phyloP scores from a whole-genome alignment of 495 filamentous ascomycete genomes.

The Penicillium lagena region DNA sequence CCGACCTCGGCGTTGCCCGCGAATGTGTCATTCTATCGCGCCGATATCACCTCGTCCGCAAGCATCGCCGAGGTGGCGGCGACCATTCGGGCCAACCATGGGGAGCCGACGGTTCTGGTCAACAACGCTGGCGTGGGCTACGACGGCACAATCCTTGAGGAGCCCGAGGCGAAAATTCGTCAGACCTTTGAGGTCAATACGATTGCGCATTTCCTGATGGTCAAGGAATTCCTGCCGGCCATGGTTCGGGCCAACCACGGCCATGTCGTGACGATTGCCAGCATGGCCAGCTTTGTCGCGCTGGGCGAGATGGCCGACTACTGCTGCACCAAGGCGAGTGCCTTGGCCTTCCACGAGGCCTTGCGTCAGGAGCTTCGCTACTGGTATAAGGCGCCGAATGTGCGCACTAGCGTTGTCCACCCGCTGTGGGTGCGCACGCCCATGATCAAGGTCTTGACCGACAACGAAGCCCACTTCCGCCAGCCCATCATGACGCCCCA shows the following conservation, averaged over 20 bases:
- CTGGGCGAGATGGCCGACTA: conserved; percentile 48
- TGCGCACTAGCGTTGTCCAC: conserved; percentile 40
- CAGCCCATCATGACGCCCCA: conserved; percentile 32
- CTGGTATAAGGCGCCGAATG: conserved; percentile 37
- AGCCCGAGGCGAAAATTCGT: conserved; percentile 37
- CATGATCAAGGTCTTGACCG: conserved; percentile 35
- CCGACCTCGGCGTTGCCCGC: conserved; percentile 27
- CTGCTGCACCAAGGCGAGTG: conserved; percentile 49
- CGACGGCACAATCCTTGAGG: conserved; percentile 40
- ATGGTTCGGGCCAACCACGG: conserved; percentile 57
- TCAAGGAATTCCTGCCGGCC: conserved; percentile 54
- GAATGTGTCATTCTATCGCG: conserved; percentile 40
- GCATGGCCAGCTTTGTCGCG: conserved; percentile 47
- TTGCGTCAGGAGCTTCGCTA: conserved; percentile 36
- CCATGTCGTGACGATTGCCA: conserved; percentile 51
- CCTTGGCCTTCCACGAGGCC: conserved; percentile 49
- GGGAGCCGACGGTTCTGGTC: conserved; percentile 49
- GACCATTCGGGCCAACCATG: conserved; percentile 37
- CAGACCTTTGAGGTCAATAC: conserved; percentile 54
- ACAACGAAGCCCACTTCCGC: conserved; percentile 28
- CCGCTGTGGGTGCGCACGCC: conserved; percentile 41
- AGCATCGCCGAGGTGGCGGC: conserved; percentile 37
- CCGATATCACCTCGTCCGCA: conserved; percentile 46
- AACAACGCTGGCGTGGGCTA: conserved; percentile 56
- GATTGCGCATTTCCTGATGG: conserved; percentile 50